These are phyloP conservation scores for Ustilago trichophora DNA, from an alignment of 1,284 basidiomycete species.

Conservation along the genomic window DNA sequence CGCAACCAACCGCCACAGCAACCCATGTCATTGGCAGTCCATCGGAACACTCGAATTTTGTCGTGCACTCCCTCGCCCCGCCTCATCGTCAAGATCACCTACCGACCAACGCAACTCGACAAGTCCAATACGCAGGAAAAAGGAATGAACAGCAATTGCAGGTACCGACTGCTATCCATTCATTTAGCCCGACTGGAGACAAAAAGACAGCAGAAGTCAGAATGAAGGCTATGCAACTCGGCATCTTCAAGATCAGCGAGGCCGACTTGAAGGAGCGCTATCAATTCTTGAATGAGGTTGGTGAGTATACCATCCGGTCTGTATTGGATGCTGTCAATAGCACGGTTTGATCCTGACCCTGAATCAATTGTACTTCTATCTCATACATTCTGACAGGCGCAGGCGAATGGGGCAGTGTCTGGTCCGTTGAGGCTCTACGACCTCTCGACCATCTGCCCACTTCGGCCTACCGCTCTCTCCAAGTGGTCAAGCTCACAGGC, in stretches of 20 bases:
- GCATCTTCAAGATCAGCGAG: conserved; percentile 46
- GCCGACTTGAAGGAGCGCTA: conserved; percentile 40
- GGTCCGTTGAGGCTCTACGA: conserved; percentile 26
- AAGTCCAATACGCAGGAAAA: background rate
- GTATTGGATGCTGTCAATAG: too few relatives aligned
- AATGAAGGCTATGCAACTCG: conserved; percentile 42
- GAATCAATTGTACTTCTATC: too few relatives aligned
- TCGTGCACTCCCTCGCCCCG: background rate
- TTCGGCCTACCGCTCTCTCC: conserved; percentile 30
- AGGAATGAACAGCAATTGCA: background rate
- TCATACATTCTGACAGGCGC: conserved; percentile 11
- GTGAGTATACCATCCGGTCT: conserved; percentile 18
- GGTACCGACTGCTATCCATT: background rate
- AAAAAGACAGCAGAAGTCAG: conserved; percentile 10
- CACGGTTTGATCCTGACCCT: too few relatives aligned
- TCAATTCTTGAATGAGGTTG: conserved; percentile 46
- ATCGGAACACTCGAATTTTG: conserved; percentile 12
- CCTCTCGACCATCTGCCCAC: conserved; percentile 34
- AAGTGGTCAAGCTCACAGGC: conserved; percentile 31
- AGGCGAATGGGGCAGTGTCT: conserved; percentile 51
- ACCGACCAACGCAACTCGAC: background rate
- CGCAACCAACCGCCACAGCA: conserved; percentile 12
- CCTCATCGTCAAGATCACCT: background rate
- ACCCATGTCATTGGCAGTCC: conserved; percentile 9
- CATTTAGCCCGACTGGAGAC: background rate